Evolutionary conservation across 2,329 filamentous ascomycete genomes (phyloP), one percentile per base, ranked within the genome.

Genomic region (Teratosphaeria gauchensis): DNA sequence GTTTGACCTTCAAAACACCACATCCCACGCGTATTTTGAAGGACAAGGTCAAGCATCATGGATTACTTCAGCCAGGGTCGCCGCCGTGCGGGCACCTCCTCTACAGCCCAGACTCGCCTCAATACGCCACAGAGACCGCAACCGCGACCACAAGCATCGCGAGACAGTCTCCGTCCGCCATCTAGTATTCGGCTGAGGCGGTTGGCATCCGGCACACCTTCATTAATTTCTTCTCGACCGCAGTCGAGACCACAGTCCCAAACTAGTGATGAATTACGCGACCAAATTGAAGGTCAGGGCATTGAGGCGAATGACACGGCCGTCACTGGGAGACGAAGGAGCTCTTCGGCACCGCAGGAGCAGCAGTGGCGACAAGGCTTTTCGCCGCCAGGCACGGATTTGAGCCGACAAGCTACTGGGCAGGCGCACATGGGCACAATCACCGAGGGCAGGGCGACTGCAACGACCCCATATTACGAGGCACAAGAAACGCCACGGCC

Each of bases 131-230:
- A 28, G 7, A 58, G 59, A 24, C 61, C 61, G 32, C 53, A 51
- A 1, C 21, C 42, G 31, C 57, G 57, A 2, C 54, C 57, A 28
- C 31, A 30, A 28, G 55, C 53, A n/a, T 69, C 69, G 16, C 65
- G 63, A 48, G 69, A 69, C 53, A 68, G 62, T 58, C 52, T 71
- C 57, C 63, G 69, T 61, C 61, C 64, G 9, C 69, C 68, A 3
- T 69, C 68, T 7, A 69, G 65, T 54, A 71, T 71, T 19, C 61
- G 69, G 19, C 70, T 71, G 38, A 64, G 69, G 35, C 63, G 69
- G 54, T 57, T 71, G 7, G 67, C 68, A 12, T 67, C 66, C 2
- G 62, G 61, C 21, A 60, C 58, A 32, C 54, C 55, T 14, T 48
- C 42, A 7, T 48, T 48, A 8, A 21, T 48, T 1, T 35, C 32